These are phyloP conservation scores for Phtheirospermum japonicum DNA, from an alignment of 257 asterid genomes.

Conservation along the genomic window DNA sequence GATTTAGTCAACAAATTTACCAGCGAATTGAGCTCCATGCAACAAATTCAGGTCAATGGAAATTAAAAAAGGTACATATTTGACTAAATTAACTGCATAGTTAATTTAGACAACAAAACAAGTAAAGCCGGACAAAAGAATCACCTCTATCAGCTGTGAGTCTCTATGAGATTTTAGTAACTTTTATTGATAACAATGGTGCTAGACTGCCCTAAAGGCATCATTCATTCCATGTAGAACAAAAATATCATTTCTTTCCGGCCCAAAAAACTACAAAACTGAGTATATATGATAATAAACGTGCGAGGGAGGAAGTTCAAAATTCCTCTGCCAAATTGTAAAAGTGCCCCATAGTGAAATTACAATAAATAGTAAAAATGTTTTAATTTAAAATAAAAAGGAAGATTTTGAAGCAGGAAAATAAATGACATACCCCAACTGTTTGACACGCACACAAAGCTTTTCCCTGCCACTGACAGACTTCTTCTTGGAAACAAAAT, in stretches of 20 bases:
- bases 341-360: background rate
- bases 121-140: slow-evolving; percentile 10
- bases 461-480: slow-evolving; percentile 57
- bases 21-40: slow-evolving; percentile 10
- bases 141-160: background rate
- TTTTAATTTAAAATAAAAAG: slow-evolving; percentile 5
- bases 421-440: slow-evolving; percentile 59
- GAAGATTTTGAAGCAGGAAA: slow-evolving; percentile 5
- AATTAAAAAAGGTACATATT: slow-evolving; percentile 15
- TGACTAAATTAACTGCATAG: background rate
- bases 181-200: background rate
- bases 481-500: slow-evolving; percentile 55
- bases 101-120: background rate
- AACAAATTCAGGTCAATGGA: background rate
- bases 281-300: background rate
- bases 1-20: background rate
- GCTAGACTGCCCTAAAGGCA: slow-evolving; percentile 11
- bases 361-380: slow-evolving; percentile 9
- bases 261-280: slow-evolving; percentile 2
- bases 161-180: slow-evolving; percentile 6
- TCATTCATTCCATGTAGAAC: background rate
- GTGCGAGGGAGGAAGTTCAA: background rate
- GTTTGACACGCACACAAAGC: slow-evolving; percentile 75
- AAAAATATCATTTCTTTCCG: background rate
- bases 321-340: slow-evolving; percentile 3